phyloP scores from a whole-genome alignment of 2,329 filamentous ascomycete genomes.

The Cercospora berteroae region DNA sequence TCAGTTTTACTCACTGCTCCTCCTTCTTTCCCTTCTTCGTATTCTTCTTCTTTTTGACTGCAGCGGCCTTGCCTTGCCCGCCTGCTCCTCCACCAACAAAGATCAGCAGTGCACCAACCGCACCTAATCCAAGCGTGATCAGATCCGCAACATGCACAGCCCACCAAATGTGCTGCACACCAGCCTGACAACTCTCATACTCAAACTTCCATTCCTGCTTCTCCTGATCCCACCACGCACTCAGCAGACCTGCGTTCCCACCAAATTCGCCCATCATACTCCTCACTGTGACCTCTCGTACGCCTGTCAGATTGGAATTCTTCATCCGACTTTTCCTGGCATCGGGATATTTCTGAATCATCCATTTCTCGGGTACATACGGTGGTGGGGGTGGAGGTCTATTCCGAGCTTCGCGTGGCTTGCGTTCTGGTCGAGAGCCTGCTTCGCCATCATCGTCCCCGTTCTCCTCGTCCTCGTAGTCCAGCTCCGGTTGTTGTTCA shows the following conservation, averaged over 20 bases:
- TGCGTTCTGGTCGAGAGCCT: neutral
- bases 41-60: constrained; percentile 2
- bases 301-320: constrained; percentile 49
- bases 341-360: constrained; percentile 19
- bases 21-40: constrained; percentile 5
- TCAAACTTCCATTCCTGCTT: constrained; percentile 77
- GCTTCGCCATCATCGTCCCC: neutral
- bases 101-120: constrained; percentile 16
- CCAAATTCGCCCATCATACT: constrained; percentile 98
- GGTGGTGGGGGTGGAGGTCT: neutral
- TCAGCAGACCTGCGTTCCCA: constrained; percentile 87
- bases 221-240: constrained; percentile 79
- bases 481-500: neutral
- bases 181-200: constrained; percentile 73
- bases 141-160: constrained; percentile 73
- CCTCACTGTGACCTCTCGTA: constrained; percentile 87
- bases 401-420: neutral
- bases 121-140: constrained; percentile 40
- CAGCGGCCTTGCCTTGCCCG: neutral
- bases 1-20: neutral
- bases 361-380: constrained; percentile 24
- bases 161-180: constrained; percentile 95
- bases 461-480: neutral
- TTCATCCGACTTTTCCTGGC: constrained; percentile 10
- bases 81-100: constrained; percentile 9